phyloP scores from a whole-genome alignment of 106 monocot genomes.

The Xerophyta viscosa region DNA sequence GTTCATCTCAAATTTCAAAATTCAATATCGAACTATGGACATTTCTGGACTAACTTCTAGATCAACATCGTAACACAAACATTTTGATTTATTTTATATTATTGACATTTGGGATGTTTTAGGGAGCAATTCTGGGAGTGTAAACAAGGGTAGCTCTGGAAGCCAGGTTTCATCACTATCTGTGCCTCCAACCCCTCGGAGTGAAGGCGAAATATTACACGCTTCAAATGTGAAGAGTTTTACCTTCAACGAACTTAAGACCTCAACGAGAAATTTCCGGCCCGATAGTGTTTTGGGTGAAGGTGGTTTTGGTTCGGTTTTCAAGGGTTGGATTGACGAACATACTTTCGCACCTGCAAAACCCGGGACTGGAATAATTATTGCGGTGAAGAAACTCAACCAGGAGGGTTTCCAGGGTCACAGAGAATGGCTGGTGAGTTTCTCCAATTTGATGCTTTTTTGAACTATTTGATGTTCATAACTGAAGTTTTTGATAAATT shows the following conservation, averaged over 20 bases:
- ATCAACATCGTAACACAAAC: too few relatives aligned
- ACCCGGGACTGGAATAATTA: conserved; percentile 64
- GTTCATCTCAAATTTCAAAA: too few relatives aligned
- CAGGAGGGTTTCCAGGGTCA: conserved; percentile 74
- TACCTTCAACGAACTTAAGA: conserved; percentile 45
- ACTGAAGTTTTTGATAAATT: too few relatives aligned
- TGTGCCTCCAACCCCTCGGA: conserved; percentile 29
- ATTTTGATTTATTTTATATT: too few relatives aligned
- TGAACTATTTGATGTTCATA: too few relatives aligned
- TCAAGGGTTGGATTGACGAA: conserved; percentile 82
- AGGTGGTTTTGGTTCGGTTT: conserved; percentile 76
- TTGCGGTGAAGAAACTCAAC: conserved; percentile 75
- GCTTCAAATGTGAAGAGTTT: conserved; percentile 47
- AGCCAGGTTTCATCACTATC: conserved; percentile 49
- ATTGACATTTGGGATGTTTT: not conserved
- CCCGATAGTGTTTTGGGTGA: conserved; percentile 76
- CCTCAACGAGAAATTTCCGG: conserved; percentile 68
- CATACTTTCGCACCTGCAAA: conserved; percentile 36
- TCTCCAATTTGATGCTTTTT: too few relatives aligned
- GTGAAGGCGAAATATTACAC: conserved; percentile 64
- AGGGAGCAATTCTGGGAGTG: conserved; percentile 34
- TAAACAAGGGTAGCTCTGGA: conserved; percentile 24
- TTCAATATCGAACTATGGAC: too few relatives aligned
- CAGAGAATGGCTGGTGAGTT: conserved; percentile 81
- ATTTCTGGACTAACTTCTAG: too few relatives aligned